Evolutionary conservation across 2,329 filamentous ascomycete species (phyloP).

Genomic region (Apiospora marii): DNA sequence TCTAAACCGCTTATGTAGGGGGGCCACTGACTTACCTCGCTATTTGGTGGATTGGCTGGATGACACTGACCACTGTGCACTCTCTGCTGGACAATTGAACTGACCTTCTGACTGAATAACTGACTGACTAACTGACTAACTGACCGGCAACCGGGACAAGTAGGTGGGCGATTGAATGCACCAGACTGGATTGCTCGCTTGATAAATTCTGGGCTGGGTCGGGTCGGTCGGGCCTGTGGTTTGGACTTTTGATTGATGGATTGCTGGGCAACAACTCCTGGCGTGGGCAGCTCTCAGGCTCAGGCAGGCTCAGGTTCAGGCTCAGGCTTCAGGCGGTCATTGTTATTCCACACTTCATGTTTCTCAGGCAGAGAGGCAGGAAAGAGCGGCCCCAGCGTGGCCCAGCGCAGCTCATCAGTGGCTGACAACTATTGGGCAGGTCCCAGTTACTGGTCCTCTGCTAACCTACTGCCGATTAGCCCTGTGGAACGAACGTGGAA

Average conservation of each 20-base stretch:
- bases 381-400: conserved; percentile 12
- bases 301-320: neutral
- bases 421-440: neutral
- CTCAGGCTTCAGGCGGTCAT: no score
- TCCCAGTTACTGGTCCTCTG: neutral
- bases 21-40: conserved; percentile 1
- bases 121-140: neutral
- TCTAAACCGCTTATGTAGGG: conserved; percentile 13
- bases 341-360: conserved; percentile 7
- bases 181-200: neutral
- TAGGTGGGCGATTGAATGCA: neutral
- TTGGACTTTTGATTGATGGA: neutral
- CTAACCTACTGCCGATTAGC: conserved; percentile 13
- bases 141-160: neutral
- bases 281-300: neutral
- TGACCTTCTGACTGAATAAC: neutral
- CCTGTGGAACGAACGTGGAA: conserved; percentile 19
- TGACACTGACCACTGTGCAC: conserved; percentile 12
- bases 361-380: conserved; percentile 18
- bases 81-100: neutral
- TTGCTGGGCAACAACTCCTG: conserved; percentile 17
- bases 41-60: conserved; percentile 6
- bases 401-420: conserved; percentile 6
- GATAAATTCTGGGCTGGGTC: neutral
- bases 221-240: conserved; percentile 1